Evolutionary conservation across 2,329 filamentous ascomycete genomes (phyloP), one percentile per base, ranked within the genome.

Genomic region (Macroventuria anomochaeta): DNA sequence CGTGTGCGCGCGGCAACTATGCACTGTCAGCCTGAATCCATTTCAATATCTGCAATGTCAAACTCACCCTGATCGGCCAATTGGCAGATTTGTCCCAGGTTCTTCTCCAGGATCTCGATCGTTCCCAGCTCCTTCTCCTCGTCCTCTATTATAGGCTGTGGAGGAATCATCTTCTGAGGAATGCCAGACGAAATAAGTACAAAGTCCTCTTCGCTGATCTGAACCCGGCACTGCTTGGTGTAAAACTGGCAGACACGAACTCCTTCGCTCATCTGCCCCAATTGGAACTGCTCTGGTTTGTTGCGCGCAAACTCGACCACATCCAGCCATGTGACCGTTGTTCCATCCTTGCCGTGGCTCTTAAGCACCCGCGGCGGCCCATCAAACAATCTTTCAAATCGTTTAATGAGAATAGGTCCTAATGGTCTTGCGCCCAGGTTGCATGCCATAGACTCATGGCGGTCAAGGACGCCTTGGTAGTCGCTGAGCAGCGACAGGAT

Each of bases 121-220:
- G 91, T 93, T 11, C 87, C 90, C 31, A 96, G 75, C 71, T 96
- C 91, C 61, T 91, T 91, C 69, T 88, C 86, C 75, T 96, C 92
- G 68, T 96, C 91, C 69, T 96, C 91, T 53, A 89, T 85, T 41
- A 95, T 87, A 0, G 91, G 90, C 59, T 93, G 86, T 12, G 88
- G 87, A 2, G 91, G 88, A 15, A 92, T 91, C 75, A 92, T 84
- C 69, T 91, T 88, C 73, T 96, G 90, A 10, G 93, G 85, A 61
- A 90, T 89, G 23, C 91, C 91, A 32, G 89, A 93, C 48, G 87
- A 86, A 61, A 96, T 93, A 61, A 96, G 79, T 34, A 92, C 83
- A 81, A 88, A 96, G 70, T 96, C 91, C 71, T 96, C 91, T 72
- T 96, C 91, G 15, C 86, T 87, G 57, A 96, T 93, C 76, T 96